These are phyloP conservation scores for Fraxinus quadrangulata DNA, from an alignment of 257 asterid species.

Conservation along the genomic window DNA sequence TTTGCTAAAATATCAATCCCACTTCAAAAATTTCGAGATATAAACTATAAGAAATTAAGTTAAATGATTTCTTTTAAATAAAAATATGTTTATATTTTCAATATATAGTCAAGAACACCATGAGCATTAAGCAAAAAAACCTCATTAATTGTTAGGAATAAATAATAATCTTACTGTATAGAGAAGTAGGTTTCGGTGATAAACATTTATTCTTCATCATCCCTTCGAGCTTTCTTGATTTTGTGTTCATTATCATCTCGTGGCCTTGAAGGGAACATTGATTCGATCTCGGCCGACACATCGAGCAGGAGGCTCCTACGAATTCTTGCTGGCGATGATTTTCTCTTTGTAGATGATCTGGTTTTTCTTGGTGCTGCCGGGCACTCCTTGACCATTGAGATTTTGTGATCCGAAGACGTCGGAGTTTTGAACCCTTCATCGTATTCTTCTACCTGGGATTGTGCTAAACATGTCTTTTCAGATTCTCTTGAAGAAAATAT, in stretches of 20 bases:
- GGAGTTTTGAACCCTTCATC: constrained; percentile 72
- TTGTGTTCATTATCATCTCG: background rate
- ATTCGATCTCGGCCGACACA: constrained; percentile 41
- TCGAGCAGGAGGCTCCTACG: constrained; percentile 24
- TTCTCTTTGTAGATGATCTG: constrained; percentile 42
- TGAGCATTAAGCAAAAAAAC: background rate
- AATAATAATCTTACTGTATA: background rate
- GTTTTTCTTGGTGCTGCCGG: constrained; percentile 71
- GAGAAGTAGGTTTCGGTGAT: background rate
- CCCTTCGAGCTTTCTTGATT: constrained; percentile 48
- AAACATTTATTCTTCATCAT: constrained; percentile 28
- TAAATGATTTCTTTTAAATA: background rate
- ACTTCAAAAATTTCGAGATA: background rate
- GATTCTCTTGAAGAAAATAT: constrained; percentile 9
- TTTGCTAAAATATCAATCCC: background rate
- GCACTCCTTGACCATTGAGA: constrained; percentile 50
- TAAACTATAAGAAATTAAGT: background rate
- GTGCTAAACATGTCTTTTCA: constrained; percentile 6
- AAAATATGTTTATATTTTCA: background rate
- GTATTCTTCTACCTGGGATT: constrained; percentile 27
- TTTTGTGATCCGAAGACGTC: constrained; percentile 51
- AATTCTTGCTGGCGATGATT: constrained; percentile 20
- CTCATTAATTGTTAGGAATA: background rate
- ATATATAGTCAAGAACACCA: background rate
- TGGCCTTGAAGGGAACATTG: constrained; percentile 32